phyloP scores from a whole-genome alignment of 2,329 filamentous ascomycete genomes.

The Thielaviopsis cerberus region DNA sequence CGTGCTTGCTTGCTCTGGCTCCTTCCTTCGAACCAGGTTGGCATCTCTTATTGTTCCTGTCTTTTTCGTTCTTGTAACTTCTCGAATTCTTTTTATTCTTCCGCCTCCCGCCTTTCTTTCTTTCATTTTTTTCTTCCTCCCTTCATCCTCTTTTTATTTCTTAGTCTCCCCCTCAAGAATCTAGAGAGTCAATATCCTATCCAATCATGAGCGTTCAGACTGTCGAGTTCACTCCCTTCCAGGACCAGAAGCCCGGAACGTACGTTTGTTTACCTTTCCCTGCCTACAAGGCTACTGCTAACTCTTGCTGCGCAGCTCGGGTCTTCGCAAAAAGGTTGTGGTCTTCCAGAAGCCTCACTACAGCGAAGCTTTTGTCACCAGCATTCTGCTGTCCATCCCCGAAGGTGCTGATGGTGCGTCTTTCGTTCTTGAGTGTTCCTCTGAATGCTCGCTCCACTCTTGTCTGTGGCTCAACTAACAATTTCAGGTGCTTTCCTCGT shows the following conservation, averaged over 20 bases:
- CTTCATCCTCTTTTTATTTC: not conserved
- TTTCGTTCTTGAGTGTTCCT: slow-evolving; percentile 13
- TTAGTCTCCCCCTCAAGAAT: not conserved
- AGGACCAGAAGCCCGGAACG: slow-evolving; percentile 98
- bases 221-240: slow-evolving; percentile 67
- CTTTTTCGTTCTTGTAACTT: not conserved
- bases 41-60: not conserved
- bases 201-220: slow-evolving; percentile 52
- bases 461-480: not conserved
- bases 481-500: slow-evolving; percentile 59
- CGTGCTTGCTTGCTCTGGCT: not conserved
- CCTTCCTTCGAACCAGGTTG: not conserved
- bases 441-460: not conserved
- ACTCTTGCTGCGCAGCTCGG: slow-evolving; percentile 44
- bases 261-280: slow-evolving; percentile 35
- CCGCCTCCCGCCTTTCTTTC: not conserved
- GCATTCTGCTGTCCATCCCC: slow-evolving; percentile 88
- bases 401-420: slow-evolving; percentile 62
- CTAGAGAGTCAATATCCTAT: not conserved
- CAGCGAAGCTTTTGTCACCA: slow-evolving; percentile 85
- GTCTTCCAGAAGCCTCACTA: slow-evolving; percentile 93
- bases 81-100: not conserved
- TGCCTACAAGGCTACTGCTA: not conserved
- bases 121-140: not conserved
- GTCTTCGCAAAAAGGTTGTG: slow-evolving; percentile 96